Conservation (phyloP, 2,329 filamentous ascomycete species). For the Blastomyces parvus region DNA sequence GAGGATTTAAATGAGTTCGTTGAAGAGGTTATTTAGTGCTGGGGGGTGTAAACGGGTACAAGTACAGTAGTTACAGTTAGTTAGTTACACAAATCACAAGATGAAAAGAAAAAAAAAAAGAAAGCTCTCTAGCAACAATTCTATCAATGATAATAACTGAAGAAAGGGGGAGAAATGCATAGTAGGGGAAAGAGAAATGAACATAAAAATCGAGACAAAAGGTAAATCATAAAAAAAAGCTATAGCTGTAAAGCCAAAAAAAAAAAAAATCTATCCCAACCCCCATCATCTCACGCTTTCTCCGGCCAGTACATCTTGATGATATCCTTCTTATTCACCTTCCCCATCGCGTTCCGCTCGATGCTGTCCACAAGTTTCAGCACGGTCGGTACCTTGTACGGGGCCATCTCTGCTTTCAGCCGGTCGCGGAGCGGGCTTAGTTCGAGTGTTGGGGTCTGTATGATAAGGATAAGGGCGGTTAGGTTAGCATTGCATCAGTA, state of each 20-base stretch:
- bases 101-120: background rate
- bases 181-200: too few relatives aligned
- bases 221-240: background rate
- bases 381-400: slow-evolving; percentile 90
- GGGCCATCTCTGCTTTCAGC: slow-evolving; percentile 62
- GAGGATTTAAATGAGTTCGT: too few relatives aligned
- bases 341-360: slow-evolving; percentile 91
- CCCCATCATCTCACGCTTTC: background rate
- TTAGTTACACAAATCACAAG: too few relatives aligned
- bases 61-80: too few relatives aligned
- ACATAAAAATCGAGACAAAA: too few relatives aligned
- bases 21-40: too few relatives aligned
- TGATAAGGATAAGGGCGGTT: too few relatives aligned
- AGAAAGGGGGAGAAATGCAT: too few relatives aligned
- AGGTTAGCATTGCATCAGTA: background rate
- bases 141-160: too few relatives aligned
- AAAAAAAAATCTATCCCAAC: background rate
- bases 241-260: too few relatives aligned
- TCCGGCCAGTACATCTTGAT: slow-evolving; percentile 31
- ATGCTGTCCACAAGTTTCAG: slow-evolving; percentile 71
- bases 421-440: slow-evolving; percentile 25
- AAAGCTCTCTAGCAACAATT: background rate
- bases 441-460: slow-evolving; percentile 19
- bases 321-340: slow-evolving; percentile 44
- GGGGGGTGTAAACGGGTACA: too few relatives aligned